Evolutionary conservation across 306 rosid genomes (phyloP).

Genomic region (Malus sylvestris): DNA sequence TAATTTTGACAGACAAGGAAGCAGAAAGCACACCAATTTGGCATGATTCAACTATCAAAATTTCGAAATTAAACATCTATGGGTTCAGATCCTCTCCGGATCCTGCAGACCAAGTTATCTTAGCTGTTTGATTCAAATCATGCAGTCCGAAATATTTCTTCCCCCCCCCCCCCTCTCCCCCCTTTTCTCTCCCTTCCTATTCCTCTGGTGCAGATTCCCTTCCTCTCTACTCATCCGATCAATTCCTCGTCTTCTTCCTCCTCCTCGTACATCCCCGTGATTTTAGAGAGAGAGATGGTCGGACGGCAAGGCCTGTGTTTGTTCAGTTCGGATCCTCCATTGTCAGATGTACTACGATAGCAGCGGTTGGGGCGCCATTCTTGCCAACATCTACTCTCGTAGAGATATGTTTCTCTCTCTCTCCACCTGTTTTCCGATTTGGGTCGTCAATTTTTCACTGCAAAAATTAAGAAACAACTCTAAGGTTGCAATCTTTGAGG

Average conservation of each 20-base stretch:
- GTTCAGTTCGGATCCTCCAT: constrained; percentile 93
- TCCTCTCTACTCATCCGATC: no score
- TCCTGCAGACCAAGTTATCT: no score
- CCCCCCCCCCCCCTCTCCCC: no score
- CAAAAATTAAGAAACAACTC: neutral
- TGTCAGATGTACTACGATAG: constrained; percentile 63
- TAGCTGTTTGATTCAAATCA: no score
- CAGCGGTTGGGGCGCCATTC: constrained; percentile 86
- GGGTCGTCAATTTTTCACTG: neutral
- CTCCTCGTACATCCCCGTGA: no score
- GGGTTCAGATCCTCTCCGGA: no score
- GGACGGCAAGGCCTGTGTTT: constrained; percentile 68
- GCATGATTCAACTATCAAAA: neutral
- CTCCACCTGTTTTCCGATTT: neutral
- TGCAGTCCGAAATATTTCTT: no score
- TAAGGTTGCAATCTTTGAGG: neutral
- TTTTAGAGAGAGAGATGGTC: constrained; percentile 40
- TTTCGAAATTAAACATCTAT: neutral
- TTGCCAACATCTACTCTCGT: constrained; percentile 76
- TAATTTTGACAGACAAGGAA: neutral
- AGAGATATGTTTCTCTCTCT: constrained; percentile 31
- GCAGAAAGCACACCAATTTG: neutral
- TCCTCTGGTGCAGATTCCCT: no score
- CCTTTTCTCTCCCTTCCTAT: no score
- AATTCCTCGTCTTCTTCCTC: neutral